Percentiles rank a stretch among this genome's conserved stretches.
phyloP scores from a whole-genome alignment of 2,329 filamentous ascomycete species.

The Chalaropsis ovoidea region DNA sequence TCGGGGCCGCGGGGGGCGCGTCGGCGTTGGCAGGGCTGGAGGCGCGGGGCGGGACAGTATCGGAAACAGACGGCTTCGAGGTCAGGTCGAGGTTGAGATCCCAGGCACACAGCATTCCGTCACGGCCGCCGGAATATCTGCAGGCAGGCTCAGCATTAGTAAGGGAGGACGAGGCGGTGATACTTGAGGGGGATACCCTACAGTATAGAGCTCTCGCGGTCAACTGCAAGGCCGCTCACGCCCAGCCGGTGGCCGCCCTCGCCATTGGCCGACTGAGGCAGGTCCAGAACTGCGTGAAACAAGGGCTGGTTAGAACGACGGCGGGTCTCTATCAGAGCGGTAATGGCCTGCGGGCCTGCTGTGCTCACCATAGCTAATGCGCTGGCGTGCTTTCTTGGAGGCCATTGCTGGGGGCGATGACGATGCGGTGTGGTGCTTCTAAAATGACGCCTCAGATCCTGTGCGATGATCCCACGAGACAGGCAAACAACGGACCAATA shows the following conservation, averaged over 20 bases:
- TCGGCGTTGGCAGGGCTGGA: conserved; percentile 27
- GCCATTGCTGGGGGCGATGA: conserved; percentile 41
- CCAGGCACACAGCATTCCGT: conserved; percentile 95
- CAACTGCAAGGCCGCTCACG: conserved; percentile 87
- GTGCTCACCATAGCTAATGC: conserved; percentile 57
- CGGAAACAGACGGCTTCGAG: conserved; percentile 28
- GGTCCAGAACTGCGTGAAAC: conserved; percentile 44
- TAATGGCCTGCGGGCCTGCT: conserved; percentile 18
- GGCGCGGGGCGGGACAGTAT: conserved; percentile 29
- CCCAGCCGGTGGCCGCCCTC: conserved; percentile 83
- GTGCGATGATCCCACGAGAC: background rate
- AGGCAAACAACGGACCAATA: background rate
- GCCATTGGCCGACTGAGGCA: conserved; percentile 50
- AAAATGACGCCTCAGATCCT: background rate
- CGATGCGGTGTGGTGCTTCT: background rate
- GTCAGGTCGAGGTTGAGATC: conserved; percentile 60
- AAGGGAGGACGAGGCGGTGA: background rate
- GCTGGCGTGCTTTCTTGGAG: conserved; percentile 54
- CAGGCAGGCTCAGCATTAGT: conserved; percentile 26
- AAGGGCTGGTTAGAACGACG: background rate
- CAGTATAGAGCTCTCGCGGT: conserved; percentile 74
- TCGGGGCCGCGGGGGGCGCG: conserved; percentile 30
- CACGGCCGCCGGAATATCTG: conserved; percentile 90
- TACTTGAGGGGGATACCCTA: conserved; percentile 41
- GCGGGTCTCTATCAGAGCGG: background rate